Conservation (phyloP, 345 rosid genomes). For the Hevea brasiliensis region DNA sequence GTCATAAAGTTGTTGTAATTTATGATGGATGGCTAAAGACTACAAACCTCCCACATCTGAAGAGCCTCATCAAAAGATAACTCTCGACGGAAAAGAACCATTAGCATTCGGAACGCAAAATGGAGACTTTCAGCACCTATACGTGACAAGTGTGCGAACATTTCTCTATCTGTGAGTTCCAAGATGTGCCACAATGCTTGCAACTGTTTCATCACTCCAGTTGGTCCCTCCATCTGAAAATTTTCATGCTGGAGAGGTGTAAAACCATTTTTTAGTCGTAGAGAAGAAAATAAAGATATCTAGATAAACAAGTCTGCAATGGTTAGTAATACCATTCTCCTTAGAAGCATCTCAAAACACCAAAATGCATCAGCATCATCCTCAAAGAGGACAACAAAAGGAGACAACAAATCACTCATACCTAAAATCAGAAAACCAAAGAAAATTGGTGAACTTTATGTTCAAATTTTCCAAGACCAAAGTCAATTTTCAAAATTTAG, state of each 20-base stretch:
- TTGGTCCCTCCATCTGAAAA: slow-evolving; percentile 91
- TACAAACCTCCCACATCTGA: slow-evolving; percentile 92
- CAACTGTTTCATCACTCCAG: slow-evolving; percentile 89
- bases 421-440: slow-evolving; percentile 51
- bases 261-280: slow-evolving; percentile 28
- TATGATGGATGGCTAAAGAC: not conserved
- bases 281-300: slow-evolving; percentile 21
- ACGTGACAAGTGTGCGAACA: slow-evolving; percentile 66
- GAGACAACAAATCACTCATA: slow-evolving; percentile 95
- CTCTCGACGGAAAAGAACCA: slow-evolving; percentile 84
- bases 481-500: not conserved
- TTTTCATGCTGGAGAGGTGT: slow-evolving; percentile 61
- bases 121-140: slow-evolving; percentile 97
- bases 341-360: slow-evolving; percentile 98
- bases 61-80: slow-evolving; percentile 79
- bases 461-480: slow-evolving; percentile 2
- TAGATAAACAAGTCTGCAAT: slow-evolving; percentile 15
- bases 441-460: slow-evolving; percentile 14
- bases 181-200: slow-evolving; percentile 79
- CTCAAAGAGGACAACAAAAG: slow-evolving; percentile 87
- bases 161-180: slow-evolving; percentile 77
- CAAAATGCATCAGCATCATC: slow-evolving; percentile 95
- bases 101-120: slow-evolving; percentile 92
- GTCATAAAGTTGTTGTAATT: not conserved
- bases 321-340: slow-evolving; percentile 69